Base-by-base conservation (phyloP, 1,139 yeast species). In the Kodamaea alishanica region DNA sequence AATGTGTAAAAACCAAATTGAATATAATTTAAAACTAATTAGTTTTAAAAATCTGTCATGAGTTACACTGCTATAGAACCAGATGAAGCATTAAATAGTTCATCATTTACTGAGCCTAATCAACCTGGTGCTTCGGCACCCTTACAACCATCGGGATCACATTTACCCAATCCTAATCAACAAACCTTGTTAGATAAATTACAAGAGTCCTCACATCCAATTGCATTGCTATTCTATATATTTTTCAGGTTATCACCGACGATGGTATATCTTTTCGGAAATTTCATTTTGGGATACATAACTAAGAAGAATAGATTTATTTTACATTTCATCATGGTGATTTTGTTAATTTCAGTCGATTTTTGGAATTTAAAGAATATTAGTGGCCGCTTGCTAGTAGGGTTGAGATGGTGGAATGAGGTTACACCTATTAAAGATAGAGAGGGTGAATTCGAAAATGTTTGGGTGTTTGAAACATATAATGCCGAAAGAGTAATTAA, bases 401-500 rank as follows among this genome's bases (percentile, higher is more conserved):
- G 97, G 0, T 71, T 92, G 46, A 74, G 98, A 49, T 90, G 97
- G 96, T 89, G 96, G 96, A 88, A 87, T 58, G 90, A 84, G 55
- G 71, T 73, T 30, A 75, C 64, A 54, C 43, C 58, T 15, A 53
- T 59, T 6, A 61, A 60, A 15, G 65, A 69, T 32, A 46, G 55
- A 1, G 54, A 68, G 8, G 90, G 92, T 5, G 70, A 64, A 22
- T 67, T 66, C 28, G 84, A 82, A 47, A 82, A 86, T 45, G 78
- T 84, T 12, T 87, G 95, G 95, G 95, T 87, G 12, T 87, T 87
- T 58, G 96, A 87, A 59, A 80, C 88, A 2, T 92, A 94, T 2
- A 87, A 85, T 54, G 94, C 95, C 1, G 75, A 75, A 43, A 72
- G 94, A 38, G 79, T 83, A 49, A 85, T 90, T 51, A 92, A 90